Evolutionary conservation across 116 monocot genomes (phyloP).

Genomic region (Zostera marina): DNA sequence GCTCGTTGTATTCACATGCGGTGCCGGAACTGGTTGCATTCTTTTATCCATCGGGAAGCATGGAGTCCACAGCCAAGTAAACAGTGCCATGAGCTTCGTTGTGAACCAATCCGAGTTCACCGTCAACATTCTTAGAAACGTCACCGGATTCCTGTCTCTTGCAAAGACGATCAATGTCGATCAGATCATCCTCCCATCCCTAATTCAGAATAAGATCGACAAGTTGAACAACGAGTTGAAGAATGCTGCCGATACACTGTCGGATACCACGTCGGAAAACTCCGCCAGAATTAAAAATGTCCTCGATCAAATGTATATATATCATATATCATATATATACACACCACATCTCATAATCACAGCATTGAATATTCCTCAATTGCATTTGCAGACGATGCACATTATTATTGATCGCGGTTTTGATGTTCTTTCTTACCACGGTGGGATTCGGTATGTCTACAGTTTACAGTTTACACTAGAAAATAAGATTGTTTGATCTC

Average conservation of each 20-base stretch:
- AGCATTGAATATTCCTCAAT: too few relatives aligned
- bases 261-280: conserved; percentile 49
- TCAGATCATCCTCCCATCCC: conserved; percentile 44
- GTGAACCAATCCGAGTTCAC: conserved; percentile 86
- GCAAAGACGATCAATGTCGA: conserved; percentile 63
- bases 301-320: conserved; percentile 42
- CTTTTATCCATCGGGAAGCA: conserved; percentile 62
- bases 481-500: too few relatives aligned
- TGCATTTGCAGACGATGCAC: conserved; percentile 32
- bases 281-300: conserved; percentile 33
- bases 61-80: conserved; percentile 49
- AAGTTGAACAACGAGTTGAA: conserved; percentile 43
- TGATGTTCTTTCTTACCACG: conserved; percentile 58
- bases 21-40: conserved; percentile 70
- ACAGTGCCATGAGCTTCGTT: conserved; percentile 52
- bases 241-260: conserved; percentile 34
- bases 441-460: conserved; percentile 71
- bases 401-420: conserved; percentile 40
- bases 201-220: conserved; percentile 53
- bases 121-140: conserved; percentile 62
- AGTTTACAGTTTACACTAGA: too few relatives aligned
- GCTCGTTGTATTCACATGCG: conserved; percentile 50
- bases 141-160: conserved; percentile 57
- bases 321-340: neutral
- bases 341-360: too few relatives aligned